Percentiles rank a stretch among this genome's conserved stretches.
Conservation (phyloP, 1,284 basidiomycete species). For the Naganishia cerealis region DNA sequence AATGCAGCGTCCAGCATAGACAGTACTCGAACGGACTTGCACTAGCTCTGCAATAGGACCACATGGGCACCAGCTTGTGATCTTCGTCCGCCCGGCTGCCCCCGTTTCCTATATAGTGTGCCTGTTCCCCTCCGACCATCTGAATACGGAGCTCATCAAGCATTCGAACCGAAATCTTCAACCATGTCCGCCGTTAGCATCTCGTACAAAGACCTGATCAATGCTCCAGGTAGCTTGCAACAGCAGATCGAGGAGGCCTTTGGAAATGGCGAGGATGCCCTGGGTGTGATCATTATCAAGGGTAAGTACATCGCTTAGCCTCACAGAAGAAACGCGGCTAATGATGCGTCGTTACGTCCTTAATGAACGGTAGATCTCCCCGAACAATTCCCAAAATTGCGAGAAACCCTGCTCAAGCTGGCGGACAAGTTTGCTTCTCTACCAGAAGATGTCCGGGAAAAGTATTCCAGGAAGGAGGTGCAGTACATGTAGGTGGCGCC, state of each 20-base stretch:
- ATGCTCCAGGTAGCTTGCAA: conserved; percentile 56
- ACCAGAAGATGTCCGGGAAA: conserved; percentile 65
- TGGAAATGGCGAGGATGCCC: conserved; percentile 68
- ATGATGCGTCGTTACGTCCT: background rate
- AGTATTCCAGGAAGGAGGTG: conserved; percentile 59
- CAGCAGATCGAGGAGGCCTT: conserved; percentile 68
- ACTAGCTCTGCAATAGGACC: background rate
- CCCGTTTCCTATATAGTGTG: background rate
- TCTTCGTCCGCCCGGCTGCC: background rate
- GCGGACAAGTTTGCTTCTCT: conserved; percentile 73
- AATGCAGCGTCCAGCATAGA: background rate
- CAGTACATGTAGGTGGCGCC: conserved; percentile 41
- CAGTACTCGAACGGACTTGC: background rate
- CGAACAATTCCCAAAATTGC: conserved; percentile 61
- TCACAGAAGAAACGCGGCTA: background rate
- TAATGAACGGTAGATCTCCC: conserved; percentile 64
- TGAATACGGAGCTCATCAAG: background rate
- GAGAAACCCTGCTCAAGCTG: conserved; percentile 69
- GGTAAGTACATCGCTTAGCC: conserved; percentile 38
- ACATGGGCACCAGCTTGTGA: background rate
- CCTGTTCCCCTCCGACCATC: background rate
- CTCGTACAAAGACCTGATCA: conserved; percentile 30
- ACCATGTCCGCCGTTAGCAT: conserved; percentile 33
- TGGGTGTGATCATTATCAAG: conserved; percentile 76
- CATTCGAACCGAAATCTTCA: background rate